Base-by-base conservation (phyloP, 73 alveolate genomes). In the Paramecium pentaurelia region DNA sequence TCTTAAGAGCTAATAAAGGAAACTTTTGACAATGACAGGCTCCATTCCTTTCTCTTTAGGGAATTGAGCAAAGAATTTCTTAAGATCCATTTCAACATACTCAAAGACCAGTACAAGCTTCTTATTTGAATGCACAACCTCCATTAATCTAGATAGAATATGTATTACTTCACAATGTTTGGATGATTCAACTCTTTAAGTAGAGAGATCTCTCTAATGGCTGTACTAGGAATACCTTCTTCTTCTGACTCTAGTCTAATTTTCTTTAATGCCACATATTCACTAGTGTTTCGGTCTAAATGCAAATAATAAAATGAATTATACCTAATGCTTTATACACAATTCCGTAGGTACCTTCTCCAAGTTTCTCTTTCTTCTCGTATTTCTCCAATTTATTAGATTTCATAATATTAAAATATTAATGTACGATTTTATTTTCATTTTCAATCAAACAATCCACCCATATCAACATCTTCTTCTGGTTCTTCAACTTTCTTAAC, bases 171-270 rank as follows among this genome's bases (percentile, higher is more conserved):
- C 0, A 98, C 99, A 47, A 98, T 94, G 80, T 98, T 98, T 8
- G 99, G 99, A 89, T 98, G 99, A 49, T 97, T 96, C 38, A 98
- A 89, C 60, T 95, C 96, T 93, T 98, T 98, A 25, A 98, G 93
- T 5, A 98, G 95, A 25, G 99, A 96, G 25, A 98, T 97, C 93
- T 98, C 99, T 71, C 99, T 90, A 36, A 97, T 97, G 3, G 99
- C 99, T 14, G 99, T 97, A 64, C 97, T 86, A 18, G 99, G 99
- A 12, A 97, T 97, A 40, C 99, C 99, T 60, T 97, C 99, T 51
- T 98, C 99, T 60, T 96, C 99, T 77, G 97, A 95, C 86, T 98
- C 99, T 18, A 97, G 94, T 59, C 98, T 88, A 60, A 97, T 97
- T 92, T 97, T 97, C 93, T 97, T 97, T 40, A 97, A 86, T 8